Conservation (phyloP, 2,329 filamentous ascomycete species). For the Aspergillus chevalieri region DNA sequence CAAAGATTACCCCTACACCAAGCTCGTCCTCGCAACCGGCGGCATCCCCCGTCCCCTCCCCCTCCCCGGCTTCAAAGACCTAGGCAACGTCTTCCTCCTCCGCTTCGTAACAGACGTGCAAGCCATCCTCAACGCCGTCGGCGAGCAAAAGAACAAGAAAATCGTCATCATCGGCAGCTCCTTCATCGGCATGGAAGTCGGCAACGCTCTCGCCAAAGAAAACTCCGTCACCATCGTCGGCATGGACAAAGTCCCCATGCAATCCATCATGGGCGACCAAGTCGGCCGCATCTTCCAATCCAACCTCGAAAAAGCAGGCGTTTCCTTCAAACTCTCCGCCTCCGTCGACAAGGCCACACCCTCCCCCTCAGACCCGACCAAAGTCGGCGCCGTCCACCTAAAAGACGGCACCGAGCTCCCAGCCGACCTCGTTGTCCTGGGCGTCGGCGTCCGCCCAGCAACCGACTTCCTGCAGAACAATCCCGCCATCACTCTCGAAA, state of each 20-base stretch:
- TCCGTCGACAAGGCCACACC: conserved; percentile 77
- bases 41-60: conserved; percentile 71
- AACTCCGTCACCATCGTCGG: conserved; percentile 84
- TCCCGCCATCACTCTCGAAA: conserved; percentile 61
- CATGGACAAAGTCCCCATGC: conserved; percentile 78
- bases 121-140: conserved; percentile 71
- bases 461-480: conserved; percentile 77
- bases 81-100: conserved; percentile 81
- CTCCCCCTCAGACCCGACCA: conserved; percentile 58
- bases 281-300: conserved; percentile 77
- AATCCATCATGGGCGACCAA: conserved; percentile 74
- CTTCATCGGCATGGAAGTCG: conserved; percentile 98
- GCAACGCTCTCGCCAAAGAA: conserved; percentile 69
- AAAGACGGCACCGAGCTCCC: conserved; percentile 80
- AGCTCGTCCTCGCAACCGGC: conserved; percentile 84
- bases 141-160: conserved; percentile 71
- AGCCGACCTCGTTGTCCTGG: conserved; percentile 85
- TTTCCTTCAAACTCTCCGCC: conserved; percentile 80
- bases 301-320: conserved; percentile 73
- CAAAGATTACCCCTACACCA: conserved; percentile 69
- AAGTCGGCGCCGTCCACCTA: conserved; percentile 73
- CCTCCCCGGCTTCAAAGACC: conserved; percentile 75
- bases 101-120: conserved; percentile 71
- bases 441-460: conserved; percentile 79
- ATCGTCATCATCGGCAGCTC: conserved; percentile 87